phyloP scores from a whole-genome alignment of 2,329 filamentous ascomycete genomes.

The Scytalidium lignicola region DNA sequence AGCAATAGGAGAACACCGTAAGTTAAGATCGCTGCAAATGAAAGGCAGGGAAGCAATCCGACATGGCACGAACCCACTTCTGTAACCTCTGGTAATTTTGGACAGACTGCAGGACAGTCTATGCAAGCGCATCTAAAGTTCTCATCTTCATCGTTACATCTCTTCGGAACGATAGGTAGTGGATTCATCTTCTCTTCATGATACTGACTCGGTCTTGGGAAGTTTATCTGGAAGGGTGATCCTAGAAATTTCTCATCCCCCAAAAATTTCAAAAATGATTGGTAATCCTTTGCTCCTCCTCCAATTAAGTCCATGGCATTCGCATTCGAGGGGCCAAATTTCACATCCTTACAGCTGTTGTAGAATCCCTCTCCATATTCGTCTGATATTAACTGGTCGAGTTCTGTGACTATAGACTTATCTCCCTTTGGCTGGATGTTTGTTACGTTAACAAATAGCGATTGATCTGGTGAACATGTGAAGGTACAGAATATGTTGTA shows the following conservation, averaged over 20 bases:
- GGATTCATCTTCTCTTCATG: constrained; percentile 66
- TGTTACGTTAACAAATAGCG: constrained; percentile 90
- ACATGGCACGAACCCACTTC: constrained; percentile 71
- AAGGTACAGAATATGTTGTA: constrained; percentile 98
- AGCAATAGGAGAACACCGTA: constrained; percentile 73
- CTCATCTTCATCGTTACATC: constrained; percentile 85
- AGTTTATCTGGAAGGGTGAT: constrained; percentile 98
- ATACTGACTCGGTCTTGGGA: constrained; percentile 56
- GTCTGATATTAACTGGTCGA: constrained; percentile 84
- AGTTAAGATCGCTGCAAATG: constrained; percentile 83
- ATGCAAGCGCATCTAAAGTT: constrained; percentile 87
- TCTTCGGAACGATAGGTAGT: constrained; percentile 67
- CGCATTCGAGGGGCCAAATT: constrained; percentile 90
- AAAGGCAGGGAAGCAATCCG: constrained; percentile 84
- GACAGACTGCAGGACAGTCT: constrained; percentile 84
- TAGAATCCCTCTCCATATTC: constrained; percentile 86
- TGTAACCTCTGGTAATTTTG: constrained; percentile 71
- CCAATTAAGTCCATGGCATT: constrained; percentile 96
- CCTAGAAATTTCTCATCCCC: constrained; percentile 86
- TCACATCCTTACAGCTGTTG: constrained; percentile 97
- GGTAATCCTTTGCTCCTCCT: constrained; percentile 87
- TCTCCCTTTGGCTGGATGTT: constrained; percentile 56
- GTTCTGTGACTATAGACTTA: constrained; percentile 67
- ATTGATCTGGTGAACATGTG: constrained; percentile 96
- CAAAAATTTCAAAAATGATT: constrained; percentile 81